phyloP scores from a whole-genome alignment of 192 early-diverging fungal genomes.

The Coemansia sp. region DNA sequence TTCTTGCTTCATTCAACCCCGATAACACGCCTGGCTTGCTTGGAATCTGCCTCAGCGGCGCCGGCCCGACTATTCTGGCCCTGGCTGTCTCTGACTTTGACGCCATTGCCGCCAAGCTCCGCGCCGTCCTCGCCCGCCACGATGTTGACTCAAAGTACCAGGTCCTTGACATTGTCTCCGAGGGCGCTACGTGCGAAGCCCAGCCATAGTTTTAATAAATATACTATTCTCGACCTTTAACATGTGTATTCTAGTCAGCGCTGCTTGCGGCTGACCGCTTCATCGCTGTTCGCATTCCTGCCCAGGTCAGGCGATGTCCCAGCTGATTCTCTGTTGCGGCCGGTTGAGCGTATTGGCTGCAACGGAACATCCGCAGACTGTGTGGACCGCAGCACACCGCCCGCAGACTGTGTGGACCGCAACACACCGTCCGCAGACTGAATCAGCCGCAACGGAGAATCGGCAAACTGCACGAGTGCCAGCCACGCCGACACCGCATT shows the following conservation, averaged over 20 bases:
- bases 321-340: too few relatives aligned
- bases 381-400: neutral
- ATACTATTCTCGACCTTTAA: neutral
- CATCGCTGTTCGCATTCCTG: neutral
- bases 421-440: neutral
- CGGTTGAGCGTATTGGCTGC: too few relatives aligned
- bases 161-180: constrained; percentile 50
- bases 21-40: constrained; percentile 78
- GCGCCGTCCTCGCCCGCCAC: constrained; percentile 38
- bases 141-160: constrained; percentile 42
- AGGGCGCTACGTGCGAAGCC: constrained; percentile 36
- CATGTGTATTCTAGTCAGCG: neutral
- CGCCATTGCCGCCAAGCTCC: constrained; percentile 64
- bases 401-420: neutral
- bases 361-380: too few relatives aligned
- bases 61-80: constrained; percentile 94
- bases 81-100: constrained; percentile 86
- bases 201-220: neutral
- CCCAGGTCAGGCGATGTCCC: too few relatives aligned
- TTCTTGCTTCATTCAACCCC: constrained; percentile 73
- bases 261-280: constrained; percentile 18
- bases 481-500: constrained; percentile 50
- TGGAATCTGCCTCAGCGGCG: constrained; percentile 92
- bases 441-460: neutral
- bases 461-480: constrained; percentile 26